Percentiles rank a stretch among this genome's conserved stretches.
Conservation (phyloP, 2,329 filamentous ascomycete genomes). For the Phialemonium atrogriseum region DNA sequence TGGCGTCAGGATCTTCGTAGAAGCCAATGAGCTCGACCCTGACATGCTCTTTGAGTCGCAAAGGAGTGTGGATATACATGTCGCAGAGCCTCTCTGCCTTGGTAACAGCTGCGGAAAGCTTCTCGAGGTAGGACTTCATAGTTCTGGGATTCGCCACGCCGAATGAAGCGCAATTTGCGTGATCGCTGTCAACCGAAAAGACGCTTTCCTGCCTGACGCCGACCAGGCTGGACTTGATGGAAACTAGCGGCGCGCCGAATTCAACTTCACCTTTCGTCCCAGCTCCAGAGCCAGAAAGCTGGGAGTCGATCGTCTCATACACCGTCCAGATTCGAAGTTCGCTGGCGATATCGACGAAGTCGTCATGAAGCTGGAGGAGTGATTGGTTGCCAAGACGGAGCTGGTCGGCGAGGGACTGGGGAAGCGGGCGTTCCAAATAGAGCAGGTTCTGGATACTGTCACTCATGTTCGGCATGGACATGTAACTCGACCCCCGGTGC, state of each 20-base stretch:
- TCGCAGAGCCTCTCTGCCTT: constrained; percentile 27
- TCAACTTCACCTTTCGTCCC: constrained; percentile 35
- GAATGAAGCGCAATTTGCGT: constrained; percentile 47
- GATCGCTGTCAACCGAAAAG: constrained; percentile 45
- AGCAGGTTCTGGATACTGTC: constrained; percentile 45
- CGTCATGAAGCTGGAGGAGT: constrained; percentile 41
- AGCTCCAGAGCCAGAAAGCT: constrained; percentile 35
- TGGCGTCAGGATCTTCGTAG: constrained; percentile 43
- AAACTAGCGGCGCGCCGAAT: constrained; percentile 51
- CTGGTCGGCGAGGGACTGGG: constrained; percentile 38
- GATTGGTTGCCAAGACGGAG: constrained; percentile 41
- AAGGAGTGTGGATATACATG: constrained; percentile 29
- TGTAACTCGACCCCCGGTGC: constrained; percentile 54
- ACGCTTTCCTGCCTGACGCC: constrained; percentile 43
- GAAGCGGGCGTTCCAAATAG: constrained; percentile 41
- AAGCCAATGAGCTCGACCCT: constrained; percentile 52
- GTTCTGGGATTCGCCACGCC: constrained; percentile 40
- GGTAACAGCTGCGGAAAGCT: constrained; percentile 25
- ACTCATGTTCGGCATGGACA: constrained; percentile 49
- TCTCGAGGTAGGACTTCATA: constrained; percentile 29
- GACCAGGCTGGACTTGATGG: constrained; percentile 45
- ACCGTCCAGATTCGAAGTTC: constrained; percentile 56
- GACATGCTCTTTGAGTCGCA: constrained; percentile 44
- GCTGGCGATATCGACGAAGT: constrained; percentile 46
- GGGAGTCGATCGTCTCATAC: constrained; percentile 54